Evolutionary conservation across 179 eudicot species (phyloP).

Genomic region (Dionaea muscipula): DNA sequence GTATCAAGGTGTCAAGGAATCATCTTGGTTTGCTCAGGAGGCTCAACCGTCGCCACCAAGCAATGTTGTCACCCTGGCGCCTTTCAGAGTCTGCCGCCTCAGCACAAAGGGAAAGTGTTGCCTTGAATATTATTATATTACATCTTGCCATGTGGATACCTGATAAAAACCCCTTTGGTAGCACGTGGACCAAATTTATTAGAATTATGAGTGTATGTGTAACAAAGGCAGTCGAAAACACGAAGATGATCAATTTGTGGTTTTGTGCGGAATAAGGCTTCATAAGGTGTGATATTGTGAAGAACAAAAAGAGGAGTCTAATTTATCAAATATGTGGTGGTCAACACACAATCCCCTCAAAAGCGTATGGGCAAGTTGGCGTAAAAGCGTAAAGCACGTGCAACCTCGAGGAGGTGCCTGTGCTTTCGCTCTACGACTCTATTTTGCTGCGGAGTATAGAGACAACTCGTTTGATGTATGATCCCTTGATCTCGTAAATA

Average conservation of each 20-base stretch:
- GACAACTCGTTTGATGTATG: background rate
- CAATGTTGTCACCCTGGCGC: too few species aligned
- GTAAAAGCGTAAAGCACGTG: background rate
- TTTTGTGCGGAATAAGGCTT: background rate
- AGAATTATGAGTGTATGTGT: background rate
- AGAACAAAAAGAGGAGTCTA: background rate
- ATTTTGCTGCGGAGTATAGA: background rate
- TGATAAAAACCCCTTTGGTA: background rate
- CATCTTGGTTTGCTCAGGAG: too few species aligned
- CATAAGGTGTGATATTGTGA: background rate
- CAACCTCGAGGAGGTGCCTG: too few species aligned
- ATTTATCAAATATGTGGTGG: background rate
- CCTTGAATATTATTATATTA: too few species aligned
- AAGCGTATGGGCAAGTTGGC: background rate
- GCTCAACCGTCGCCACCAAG: too few species aligned
- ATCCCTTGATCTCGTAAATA: background rate
- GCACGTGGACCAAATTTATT: background rate
- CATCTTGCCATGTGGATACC: conserved; percentile 6
- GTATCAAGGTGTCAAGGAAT: too few species aligned
- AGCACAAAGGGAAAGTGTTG: too few species aligned
- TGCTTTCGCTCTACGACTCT: background rate
- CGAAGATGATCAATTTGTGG: background rate
- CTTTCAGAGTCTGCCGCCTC: too few species aligned
- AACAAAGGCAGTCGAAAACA: background rate
- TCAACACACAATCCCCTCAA: background rate